Evolutionary conservation across 768 basidiomycete species (phyloP).

Genomic region (Dentipellis sp.): DNA sequence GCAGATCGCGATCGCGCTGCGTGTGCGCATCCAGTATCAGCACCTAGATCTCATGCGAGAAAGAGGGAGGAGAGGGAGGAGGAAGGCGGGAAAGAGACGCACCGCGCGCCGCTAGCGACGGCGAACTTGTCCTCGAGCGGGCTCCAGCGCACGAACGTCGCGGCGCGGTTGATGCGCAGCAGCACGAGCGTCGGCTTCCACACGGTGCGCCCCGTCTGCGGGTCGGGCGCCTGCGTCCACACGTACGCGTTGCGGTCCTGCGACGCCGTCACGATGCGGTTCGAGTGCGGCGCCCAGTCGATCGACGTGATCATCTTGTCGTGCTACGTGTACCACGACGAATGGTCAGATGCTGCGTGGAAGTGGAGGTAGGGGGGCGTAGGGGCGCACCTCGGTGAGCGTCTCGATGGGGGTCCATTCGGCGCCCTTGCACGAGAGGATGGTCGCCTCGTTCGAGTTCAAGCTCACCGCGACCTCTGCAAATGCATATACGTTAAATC

Average conservation of each 20-base stretch:
- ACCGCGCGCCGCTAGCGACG: conserved; percentile 94
- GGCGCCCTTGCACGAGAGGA: conserved; percentile 56
- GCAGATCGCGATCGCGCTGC: conserved; percentile 91
- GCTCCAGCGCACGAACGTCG: conserved; percentile 93
- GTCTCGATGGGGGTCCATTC: conserved; percentile 70
- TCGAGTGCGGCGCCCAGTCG: conserved; percentile 96
- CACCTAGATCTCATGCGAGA: neutral
- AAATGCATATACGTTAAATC: neutral
- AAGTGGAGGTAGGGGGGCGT: neutral
- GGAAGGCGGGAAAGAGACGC: conserved; percentile 8
- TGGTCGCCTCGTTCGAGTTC: conserved; percentile 83
- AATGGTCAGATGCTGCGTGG: neutral
- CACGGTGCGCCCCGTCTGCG: conserved; percentile 53
- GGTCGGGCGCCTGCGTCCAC: conserved; percentile 79
- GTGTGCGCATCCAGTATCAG: conserved; percentile 1
- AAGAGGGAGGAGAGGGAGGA: neutral
- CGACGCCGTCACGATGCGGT: conserved; percentile 97
- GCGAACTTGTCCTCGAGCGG: conserved; percentile 98
- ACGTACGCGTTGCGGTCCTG: conserved; percentile 99
- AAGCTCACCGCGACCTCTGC: conserved; percentile 87
- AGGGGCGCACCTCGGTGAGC: conserved; percentile 64
- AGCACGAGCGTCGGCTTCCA: conserved; percentile 99
- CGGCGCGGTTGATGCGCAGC: conserved; percentile 90
- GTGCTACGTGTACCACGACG: conserved; percentile 47
- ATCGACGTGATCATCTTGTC: conserved; percentile 97